Evolutionary conservation across 1,139 yeast genomes (phyloP).

Genomic region (Zygoascus meyerae): DNA sequence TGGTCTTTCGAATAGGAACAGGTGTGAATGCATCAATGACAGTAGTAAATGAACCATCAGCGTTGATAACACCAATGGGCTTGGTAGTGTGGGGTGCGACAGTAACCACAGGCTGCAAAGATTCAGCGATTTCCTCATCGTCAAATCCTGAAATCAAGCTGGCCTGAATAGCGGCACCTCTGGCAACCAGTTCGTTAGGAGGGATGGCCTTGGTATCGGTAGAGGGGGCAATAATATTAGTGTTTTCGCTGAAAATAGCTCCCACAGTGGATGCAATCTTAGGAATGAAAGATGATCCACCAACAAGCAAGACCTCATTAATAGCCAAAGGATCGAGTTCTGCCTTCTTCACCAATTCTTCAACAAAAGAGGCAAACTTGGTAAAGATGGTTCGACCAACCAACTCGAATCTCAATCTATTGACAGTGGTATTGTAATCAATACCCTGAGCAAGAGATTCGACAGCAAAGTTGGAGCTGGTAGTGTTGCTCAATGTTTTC

Average conservation of each 20-base stretch:
- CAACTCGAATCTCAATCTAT: slow-evolving; percentile 90
- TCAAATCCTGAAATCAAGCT: slow-evolving; percentile 79
- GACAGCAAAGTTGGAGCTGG: slow-evolving; percentile 83
- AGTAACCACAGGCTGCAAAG: slow-evolving; percentile 77
- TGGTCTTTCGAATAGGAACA: slow-evolving; percentile 79
- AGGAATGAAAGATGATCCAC: slow-evolving; percentile 92
- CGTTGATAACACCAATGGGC: slow-evolving; percentile 75
- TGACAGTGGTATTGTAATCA: slow-evolving; percentile 88
- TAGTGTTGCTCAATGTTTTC: slow-evolving; percentile 88
- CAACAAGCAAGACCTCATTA: slow-evolving; percentile 86
- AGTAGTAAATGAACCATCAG: slow-evolving; percentile 49
- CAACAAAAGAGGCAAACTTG: slow-evolving; percentile 72
- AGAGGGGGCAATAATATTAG: slow-evolving; percentile 72
- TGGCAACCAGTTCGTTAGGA: slow-evolving; percentile 85
- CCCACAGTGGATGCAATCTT: slow-evolving; percentile 76
- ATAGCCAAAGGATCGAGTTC: slow-evolving; percentile 78
- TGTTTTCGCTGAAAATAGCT: slow-evolving; percentile 64
- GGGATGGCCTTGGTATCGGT: slow-evolving; percentile 68
- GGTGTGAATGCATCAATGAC: slow-evolving; percentile 82
- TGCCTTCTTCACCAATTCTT: slow-evolving; percentile 71
- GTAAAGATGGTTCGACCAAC: slow-evolving; percentile 73
- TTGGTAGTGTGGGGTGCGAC: slow-evolving; percentile 83
- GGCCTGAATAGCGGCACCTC: slow-evolving; percentile 98
- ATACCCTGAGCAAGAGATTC: slow-evolving; percentile 92
- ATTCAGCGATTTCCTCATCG: slow-evolving; percentile 78